These are phyloP conservation scores for Hyaloraphidium curvatum DNA, from an alignment of 192 early-diverging fungal genomes.

Conservation along the genomic window DNA sequence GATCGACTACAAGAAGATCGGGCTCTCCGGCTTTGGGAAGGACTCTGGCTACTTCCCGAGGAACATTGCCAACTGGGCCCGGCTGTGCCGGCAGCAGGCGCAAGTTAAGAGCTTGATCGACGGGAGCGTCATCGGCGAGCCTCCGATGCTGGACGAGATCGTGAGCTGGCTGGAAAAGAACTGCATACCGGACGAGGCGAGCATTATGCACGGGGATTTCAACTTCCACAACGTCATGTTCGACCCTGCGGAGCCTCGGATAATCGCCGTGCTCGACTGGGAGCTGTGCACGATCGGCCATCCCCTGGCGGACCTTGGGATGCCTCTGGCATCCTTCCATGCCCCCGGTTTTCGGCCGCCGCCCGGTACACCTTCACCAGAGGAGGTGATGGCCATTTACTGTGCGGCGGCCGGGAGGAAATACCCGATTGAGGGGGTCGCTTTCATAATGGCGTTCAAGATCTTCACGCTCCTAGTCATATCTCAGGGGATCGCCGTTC, in stretches of 20 bases:
- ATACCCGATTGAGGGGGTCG: too few species aligned
- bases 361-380: too few species aligned
- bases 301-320: not conserved
- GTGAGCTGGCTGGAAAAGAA: not conserved
- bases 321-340: too few species aligned
- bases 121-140: not conserved
- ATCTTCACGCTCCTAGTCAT: too few species aligned
- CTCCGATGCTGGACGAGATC: not conserved
- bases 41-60: not conserved
- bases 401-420: too few species aligned
- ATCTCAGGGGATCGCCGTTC: too few species aligned
- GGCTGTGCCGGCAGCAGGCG: slow-evolving; percentile 1
- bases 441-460: too few species aligned
- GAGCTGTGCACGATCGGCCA: too few species aligned
- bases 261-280: not conserved
- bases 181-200: not conserved
- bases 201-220: not conserved
- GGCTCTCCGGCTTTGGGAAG: not conserved
- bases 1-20: not conserved
- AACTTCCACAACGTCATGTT: not conserved
- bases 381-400: too few species aligned
- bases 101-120: not conserved
- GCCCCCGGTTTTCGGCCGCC: too few species aligned
- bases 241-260: not conserved
- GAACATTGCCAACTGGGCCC: not conserved